These are phyloP conservation scores for Helminthosporium solani DNA, from an alignment of 2,329 filamentous ascomycete species.

Conservation along the genomic window DNA sequence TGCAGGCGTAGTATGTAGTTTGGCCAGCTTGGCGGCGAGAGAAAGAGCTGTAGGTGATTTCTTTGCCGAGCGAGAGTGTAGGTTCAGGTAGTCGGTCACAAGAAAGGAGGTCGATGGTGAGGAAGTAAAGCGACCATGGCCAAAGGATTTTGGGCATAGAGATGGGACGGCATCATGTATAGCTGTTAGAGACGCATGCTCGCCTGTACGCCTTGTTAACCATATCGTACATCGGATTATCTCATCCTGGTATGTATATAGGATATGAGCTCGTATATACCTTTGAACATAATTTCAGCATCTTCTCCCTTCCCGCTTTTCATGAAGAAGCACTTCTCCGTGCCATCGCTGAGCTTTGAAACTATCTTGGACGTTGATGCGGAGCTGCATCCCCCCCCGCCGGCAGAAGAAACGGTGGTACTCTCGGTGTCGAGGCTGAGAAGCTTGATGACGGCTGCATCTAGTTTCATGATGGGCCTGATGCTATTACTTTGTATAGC, in stretches of 20 bases:
- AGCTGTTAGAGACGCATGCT: constrained; percentile 80
- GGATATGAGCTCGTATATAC: constrained; percentile 42
- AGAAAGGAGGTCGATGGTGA: constrained; percentile 54
- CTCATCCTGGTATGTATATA: no score
- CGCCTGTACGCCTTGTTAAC: constrained; percentile 56
- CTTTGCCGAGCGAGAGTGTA: constrained; percentile 29
- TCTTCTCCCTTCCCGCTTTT: constrained; percentile 65
- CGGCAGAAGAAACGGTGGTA: constrained; percentile 60
- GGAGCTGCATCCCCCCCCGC: constrained; percentile 64
- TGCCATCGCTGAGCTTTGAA: constrained; percentile 49
- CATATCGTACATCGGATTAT: no score
- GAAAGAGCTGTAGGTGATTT: constrained; percentile 45
- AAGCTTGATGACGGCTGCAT: constrained; percentile 62
- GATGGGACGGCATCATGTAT: constrained; percentile 70
- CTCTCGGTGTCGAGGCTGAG: constrained; percentile 58
- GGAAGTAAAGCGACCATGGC: constrained; percentile 62
- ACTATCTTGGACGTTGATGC: constrained; percentile 65
- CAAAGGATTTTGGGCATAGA: constrained; percentile 74
- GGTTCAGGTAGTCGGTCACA: constrained; percentile 78
- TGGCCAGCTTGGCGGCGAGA: constrained; percentile 74
- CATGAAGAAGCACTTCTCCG: constrained; percentile 64
- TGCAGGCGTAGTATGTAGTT: constrained; percentile 73
- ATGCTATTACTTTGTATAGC: constrained; percentile 2
- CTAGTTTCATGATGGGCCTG: constrained; percentile 52
- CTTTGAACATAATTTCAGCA: constrained; percentile 69